A percentile compares a stretch with the other conserved stretches of the same genome.
Conservation (phyloP, 805 yeast genomes). For the Candida hungchunana region DNA sequence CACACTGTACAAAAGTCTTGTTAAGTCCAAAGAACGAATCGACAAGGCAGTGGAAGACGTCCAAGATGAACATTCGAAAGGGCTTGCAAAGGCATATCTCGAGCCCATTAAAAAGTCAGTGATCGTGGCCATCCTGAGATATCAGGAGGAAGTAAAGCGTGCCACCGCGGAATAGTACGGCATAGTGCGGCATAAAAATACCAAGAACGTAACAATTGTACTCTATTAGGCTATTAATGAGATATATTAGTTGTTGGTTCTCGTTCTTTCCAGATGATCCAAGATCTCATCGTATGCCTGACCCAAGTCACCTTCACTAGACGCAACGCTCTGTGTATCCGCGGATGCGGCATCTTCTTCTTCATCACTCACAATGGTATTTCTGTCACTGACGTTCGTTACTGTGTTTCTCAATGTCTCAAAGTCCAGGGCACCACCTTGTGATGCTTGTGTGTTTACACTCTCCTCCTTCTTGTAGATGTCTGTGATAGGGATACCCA, state of each 20-base stretch:
- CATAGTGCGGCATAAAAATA: too few species aligned
- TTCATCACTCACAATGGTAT: slow-evolving; percentile 3
- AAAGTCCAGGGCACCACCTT: slow-evolving; percentile 10
- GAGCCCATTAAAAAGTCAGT: slow-evolving; percentile 43
- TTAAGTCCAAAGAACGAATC: slow-evolving; percentile 44
- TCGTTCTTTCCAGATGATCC: slow-evolving; percentile 33
- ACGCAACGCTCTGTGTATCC: background rate
- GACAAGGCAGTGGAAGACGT: slow-evolving; percentile 31
- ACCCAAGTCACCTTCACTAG: background rate
- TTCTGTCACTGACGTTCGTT: slow-evolving; percentile 9
- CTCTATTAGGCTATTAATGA: too few species aligned
- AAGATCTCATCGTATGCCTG: slow-evolving; percentile 26
- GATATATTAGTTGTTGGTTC: slow-evolving; percentile 22
- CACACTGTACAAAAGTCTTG: slow-evolving; percentile 44
- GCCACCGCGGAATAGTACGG: too few species aligned
- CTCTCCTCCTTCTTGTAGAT: slow-evolving; percentile 24
- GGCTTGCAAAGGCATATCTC: slow-evolving; percentile 32
- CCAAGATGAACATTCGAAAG: slow-evolving; percentile 27
- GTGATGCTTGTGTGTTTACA: background rate
- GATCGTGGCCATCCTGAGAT: slow-evolving; percentile 41
- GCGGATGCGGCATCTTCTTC: background rate
- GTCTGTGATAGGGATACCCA: slow-evolving; percentile 37
- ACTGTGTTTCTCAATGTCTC: slow-evolving; percentile 21
- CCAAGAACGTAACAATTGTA: too few species aligned
- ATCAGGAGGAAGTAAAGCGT: slow-evolving; percentile 30